These are phyloP conservation scores for Debaryomycetaceae sp. DNA, from an alignment of 1,139 yeast species.

Conservation along the genomic window DNA sequence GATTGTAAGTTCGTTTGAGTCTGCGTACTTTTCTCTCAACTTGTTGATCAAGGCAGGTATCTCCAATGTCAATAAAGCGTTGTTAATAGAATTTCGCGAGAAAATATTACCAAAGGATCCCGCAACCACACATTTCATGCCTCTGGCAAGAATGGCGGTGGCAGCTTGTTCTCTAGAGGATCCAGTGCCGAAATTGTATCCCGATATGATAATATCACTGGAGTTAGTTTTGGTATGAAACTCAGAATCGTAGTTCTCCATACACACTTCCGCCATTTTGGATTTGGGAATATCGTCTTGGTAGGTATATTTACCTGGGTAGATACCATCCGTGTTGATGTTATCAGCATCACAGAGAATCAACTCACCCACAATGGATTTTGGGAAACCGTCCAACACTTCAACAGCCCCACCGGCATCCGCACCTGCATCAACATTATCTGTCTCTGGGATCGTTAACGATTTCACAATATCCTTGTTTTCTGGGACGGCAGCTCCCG, in stretches of 20 bases:
- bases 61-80: constrained; percentile 89
- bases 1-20: constrained; percentile 67
- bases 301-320: constrained; percentile 97
- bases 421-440: constrained; percentile 24
- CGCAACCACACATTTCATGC: constrained; percentile 86
- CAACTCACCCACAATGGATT: constrained; percentile 80
- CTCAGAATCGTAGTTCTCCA: constrained; percentile 96
- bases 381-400: constrained; percentile 88
- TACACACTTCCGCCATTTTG: constrained; percentile 97
- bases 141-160: constrained; percentile 91
- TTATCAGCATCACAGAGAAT: constrained; percentile 96
- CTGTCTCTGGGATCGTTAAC: constrained; percentile 32
- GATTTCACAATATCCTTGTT: constrained; percentile 48
- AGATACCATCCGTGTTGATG: constrained; percentile 96
- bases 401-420: constrained; percentile 50
- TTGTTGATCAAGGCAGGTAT: constrained; percentile 80
- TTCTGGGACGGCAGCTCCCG: constrained; percentile 51
- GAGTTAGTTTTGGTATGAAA: constrained; percentile 76
- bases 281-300: constrained; percentile 94
- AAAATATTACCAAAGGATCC: constrained; percentile 98
- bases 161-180: constrained; percentile 99
- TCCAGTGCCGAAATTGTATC: constrained; percentile 96
- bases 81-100: constrained; percentile 91
- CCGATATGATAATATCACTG: constrained; percentile 87
- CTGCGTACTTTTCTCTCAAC: constrained; percentile 66